phyloP scores from a whole-genome alignment of 2,329 filamentous ascomycete genomes.

The Beauveria caledonica region DNA sequence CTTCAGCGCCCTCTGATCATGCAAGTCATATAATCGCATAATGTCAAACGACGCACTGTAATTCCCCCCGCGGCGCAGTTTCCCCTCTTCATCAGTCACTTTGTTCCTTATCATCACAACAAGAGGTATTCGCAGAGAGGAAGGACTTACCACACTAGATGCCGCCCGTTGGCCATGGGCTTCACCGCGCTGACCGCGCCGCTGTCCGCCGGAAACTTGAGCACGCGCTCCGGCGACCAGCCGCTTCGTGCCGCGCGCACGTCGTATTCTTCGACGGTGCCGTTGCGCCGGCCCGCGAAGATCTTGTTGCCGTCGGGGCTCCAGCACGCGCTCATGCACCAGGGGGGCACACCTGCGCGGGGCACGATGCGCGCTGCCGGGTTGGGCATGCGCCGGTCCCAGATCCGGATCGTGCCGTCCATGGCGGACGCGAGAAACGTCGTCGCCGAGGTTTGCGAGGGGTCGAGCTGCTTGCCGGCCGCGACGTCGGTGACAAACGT shows the following conservation, averaged over 20 bases:
- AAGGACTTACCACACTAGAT: constrained; percentile 62
- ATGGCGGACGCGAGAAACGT: constrained; percentile 86
- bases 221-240: constrained; percentile 65
- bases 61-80: background rate
- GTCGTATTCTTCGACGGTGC: constrained; percentile 89
- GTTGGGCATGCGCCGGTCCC: constrained; percentile 72
- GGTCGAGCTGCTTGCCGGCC: constrained; percentile 37
- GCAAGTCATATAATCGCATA: constrained; percentile 82
- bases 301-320: constrained; percentile 91
- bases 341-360: constrained; percentile 71
- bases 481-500: constrained; percentile 23
- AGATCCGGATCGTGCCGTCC: constrained; percentile 83
- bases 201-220: constrained; percentile 84
- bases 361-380: constrained; percentile 74
- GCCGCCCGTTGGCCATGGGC: constrained; percentile 86
- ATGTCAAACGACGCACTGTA: constrained; percentile 86
- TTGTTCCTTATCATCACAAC: too few species aligned
- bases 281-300: constrained; percentile 83
- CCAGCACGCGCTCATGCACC: constrained; percentile 98
- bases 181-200: constrained; percentile 82
- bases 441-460: constrained; percentile 57
- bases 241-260: constrained; percentile 64
- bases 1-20: constrained; percentile 54
- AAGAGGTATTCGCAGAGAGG: too few species aligned
- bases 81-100: background rate